phyloP scores from a whole-genome alignment of 2,329 filamentous ascomycete species.

The Lachnum nothofagi region DNA sequence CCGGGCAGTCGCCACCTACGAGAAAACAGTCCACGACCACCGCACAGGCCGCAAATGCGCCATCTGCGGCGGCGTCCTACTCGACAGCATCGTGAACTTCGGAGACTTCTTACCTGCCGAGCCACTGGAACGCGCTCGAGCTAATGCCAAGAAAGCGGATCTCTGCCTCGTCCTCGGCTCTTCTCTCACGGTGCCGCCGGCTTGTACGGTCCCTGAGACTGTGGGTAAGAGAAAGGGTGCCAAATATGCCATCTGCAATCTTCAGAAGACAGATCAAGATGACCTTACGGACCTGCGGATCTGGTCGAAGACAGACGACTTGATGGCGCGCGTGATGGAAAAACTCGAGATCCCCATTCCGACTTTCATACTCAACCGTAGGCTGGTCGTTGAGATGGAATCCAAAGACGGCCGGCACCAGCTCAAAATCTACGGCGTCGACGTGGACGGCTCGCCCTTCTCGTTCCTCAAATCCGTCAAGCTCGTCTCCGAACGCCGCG shows the following conservation, averaged over 20 bases:
- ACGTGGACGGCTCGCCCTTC: conserved; percentile 39
- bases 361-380: conserved; percentile 35
- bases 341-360: conserved; percentile 36
- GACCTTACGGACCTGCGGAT: conserved; percentile 32
- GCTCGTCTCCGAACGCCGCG: conserved; percentile 36
- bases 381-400: conserved; percentile 31
- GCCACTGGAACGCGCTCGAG: conserved; percentile 32
- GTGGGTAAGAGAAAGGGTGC: conserved; percentile 31
- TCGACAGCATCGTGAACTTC: conserved; percentile 45
- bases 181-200: conserved; percentile 41
- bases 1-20: conserved; percentile 40
- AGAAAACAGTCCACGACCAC: conserved; percentile 41
- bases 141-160: conserved; percentile 39
- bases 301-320: conserved; percentile 35
- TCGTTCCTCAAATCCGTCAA: conserved; percentile 40
- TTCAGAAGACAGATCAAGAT: conserved; percentile 42
- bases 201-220: conserved; percentile 38
- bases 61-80: conserved; percentile 35
- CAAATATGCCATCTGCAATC: conserved; percentile 42
- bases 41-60: conserved; percentile 43
- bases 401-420: conserved; percentile 23
- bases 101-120: conserved; percentile 35
- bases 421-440: conserved; percentile 34
- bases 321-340: conserved; percentile 40
- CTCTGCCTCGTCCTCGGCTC: conserved; percentile 44